Conservation (phyloP, 768 basidiomycete species). For the Lyophyllum decastes region DNA sequence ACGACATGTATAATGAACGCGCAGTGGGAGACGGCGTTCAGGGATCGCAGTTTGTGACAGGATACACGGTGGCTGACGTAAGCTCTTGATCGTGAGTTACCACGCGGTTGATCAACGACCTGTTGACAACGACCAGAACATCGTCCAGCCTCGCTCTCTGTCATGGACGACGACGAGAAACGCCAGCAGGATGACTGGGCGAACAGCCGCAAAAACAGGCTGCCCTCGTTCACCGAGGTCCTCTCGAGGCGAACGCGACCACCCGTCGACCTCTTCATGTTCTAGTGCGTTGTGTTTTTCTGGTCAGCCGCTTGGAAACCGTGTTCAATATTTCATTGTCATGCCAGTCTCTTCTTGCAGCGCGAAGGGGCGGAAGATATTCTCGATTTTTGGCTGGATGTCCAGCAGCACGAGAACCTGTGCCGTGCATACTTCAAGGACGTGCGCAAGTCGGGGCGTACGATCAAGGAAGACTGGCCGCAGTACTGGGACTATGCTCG, state of each 20-base stretch:
- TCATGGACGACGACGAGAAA: slow-evolving; percentile 61
- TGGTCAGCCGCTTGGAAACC: background rate
- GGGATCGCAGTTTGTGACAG: slow-evolving; percentile 3
- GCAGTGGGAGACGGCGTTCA: slow-evolving; percentile 8
- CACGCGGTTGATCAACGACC: slow-evolving; percentile 25
- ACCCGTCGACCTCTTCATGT: slow-evolving; percentile 98
- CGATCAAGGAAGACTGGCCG: slow-evolving; percentile 97
- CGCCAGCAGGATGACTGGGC: slow-evolving; percentile 74
- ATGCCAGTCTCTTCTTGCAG: slow-evolving; percentile 84
- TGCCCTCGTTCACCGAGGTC: slow-evolving; percentile 90
- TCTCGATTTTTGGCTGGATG: slow-evolving; percentile 98
- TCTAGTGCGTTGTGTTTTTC: slow-evolving; percentile 72
- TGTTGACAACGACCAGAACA: slow-evolving; percentile 29
- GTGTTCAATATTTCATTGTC: background rate
- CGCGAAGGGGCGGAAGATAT: slow-evolving; percentile 96
- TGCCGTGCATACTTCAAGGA: slow-evolving; percentile 99
- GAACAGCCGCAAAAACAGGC: slow-evolving; percentile 67
- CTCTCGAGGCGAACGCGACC: slow-evolving; percentile 88
- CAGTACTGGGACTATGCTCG: slow-evolving; percentile 97
- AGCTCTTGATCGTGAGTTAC: slow-evolving; percentile 27
- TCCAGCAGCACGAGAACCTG: slow-evolving; percentile 98
- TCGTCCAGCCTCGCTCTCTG: slow-evolving; percentile 14
- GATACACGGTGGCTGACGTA: slow-evolving; percentile 30
- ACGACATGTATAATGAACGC: slow-evolving; percentile 45
- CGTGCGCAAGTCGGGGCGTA: slow-evolving; percentile 89